phyloP scores from a whole-genome alignment of 2,329 filamentous ascomycete genomes.

The Venturia effusa region DNA sequence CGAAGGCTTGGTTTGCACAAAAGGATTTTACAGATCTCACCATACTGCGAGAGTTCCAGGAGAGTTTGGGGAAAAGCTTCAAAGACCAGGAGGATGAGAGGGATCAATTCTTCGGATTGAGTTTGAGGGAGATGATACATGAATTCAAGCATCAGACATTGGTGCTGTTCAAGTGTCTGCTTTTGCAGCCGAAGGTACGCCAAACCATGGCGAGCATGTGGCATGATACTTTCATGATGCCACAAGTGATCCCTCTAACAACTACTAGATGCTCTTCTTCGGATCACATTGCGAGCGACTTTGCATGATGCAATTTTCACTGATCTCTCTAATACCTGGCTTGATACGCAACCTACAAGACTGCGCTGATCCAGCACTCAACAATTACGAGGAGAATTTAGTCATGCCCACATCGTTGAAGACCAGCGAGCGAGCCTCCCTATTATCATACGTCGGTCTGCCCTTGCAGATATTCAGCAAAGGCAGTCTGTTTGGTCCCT shows the following conservation, averaged over 20 bases:
- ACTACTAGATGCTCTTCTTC: conserved; percentile 87
- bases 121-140: conserved; percentile 79
- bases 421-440: conserved; percentile 82
- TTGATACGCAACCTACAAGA: conserved; percentile 87
- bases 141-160: conserved; percentile 93
- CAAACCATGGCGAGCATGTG: neutral
- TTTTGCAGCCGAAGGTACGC: conserved; percentile 84
- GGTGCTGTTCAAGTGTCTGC: conserved; percentile 83
- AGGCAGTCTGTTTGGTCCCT: conserved; percentile 90
- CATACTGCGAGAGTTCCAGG: conserved; percentile 83
- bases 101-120: conserved; percentile 80
- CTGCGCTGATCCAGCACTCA: conserved; percentile 85
- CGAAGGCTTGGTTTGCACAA: conserved; percentile 93
- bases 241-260: neutral
- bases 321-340: conserved; percentile 89
- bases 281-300: conserved; percentile 89
- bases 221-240: neutral
- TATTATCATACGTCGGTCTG: conserved; percentile 88
- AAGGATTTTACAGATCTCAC: conserved; percentile 84
- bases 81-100: conserved; percentile 58
- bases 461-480: conserved; percentile 93
- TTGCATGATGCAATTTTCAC: conserved; percentile 97
- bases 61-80: conserved; percentile 57
- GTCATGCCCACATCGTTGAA: conserved; percentile 72
- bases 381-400: conserved; percentile 66